Conservation (phyloP, 352 stramenopile genomes). For the Sclerospora graminicola region DNA sequence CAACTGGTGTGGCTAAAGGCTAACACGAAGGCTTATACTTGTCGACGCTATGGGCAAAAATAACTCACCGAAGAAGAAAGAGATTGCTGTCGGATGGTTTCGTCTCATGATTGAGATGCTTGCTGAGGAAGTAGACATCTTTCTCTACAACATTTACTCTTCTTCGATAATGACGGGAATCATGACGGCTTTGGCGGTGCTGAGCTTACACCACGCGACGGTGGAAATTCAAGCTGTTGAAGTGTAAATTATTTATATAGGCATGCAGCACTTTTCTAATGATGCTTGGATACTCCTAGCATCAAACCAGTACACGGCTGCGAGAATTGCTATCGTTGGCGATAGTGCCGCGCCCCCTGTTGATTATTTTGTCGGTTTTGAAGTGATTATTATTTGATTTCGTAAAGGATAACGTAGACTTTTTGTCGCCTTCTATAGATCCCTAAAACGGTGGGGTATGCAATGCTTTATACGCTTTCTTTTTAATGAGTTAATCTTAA, state of each 20-base stretch:
- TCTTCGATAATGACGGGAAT: slow-evolving; percentile 84
- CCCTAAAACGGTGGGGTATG: too few relatives aligned
- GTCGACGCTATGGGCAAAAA: slow-evolving; percentile 38
- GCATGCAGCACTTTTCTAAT: too few relatives aligned
- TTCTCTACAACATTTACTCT: slow-evolving; percentile 92
- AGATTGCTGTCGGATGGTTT: slow-evolving; percentile 94
- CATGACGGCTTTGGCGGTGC: slow-evolving; percentile 92
- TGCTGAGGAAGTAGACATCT: slow-evolving; percentile 75
- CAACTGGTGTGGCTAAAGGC: not conserved
- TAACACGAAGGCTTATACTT: not conserved
- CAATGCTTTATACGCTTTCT: too few relatives aligned
- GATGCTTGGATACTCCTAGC: slow-evolving; percentile 6
- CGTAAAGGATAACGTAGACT: slow-evolving; percentile 91
- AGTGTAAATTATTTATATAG: slow-evolving; percentile 36
- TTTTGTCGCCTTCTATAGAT: too few relatives aligned
- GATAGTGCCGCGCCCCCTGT: slow-evolving; percentile 96
- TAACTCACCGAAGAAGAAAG: slow-evolving; percentile 81
- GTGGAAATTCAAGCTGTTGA: slow-evolving; percentile 75
- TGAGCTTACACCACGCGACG: slow-evolving; percentile 89
- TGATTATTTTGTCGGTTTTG: slow-evolving; percentile 96
- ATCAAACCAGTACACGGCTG: slow-evolving; percentile 91
- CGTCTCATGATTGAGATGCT: slow-evolving; percentile 98
- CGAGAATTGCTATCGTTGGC: slow-evolving; percentile 96
- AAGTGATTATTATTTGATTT: slow-evolving; percentile 90
- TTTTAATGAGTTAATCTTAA: too few relatives aligned